Conservation (phyloP, 106 monocot species). For the Phalaenopsis aphrodite region DNA sequence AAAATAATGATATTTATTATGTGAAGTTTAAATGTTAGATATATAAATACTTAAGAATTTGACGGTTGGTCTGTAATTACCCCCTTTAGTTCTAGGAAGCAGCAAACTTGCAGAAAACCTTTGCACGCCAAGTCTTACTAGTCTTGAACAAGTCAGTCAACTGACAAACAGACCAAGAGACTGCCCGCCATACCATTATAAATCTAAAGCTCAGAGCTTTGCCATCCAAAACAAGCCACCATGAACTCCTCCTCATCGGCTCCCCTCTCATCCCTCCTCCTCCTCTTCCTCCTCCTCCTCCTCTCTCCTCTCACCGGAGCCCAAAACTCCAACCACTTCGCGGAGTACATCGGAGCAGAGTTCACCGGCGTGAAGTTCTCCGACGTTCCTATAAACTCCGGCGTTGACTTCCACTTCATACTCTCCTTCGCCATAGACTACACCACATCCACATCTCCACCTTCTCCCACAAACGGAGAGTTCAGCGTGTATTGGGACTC, state of each 20-base stretch:
- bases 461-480: slow-evolving; percentile 19
- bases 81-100: too few relatives aligned
- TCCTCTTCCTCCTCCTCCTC: not conserved
- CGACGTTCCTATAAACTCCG: slow-evolving; percentile 21
- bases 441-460: not conserved
- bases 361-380: slow-evolving; percentile 17
- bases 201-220: too few relatives aligned
- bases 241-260: slow-evolving; percentile 2
- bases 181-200: too few relatives aligned
- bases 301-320: not conserved
- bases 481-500: slow-evolving; percentile 30
- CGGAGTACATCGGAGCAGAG: slow-evolving; percentile 17
- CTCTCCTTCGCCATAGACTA: slow-evolving; percentile 31
- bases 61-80: too few relatives aligned
- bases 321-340: slow-evolving; percentile 5
- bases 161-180: too few relatives aligned
- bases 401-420: slow-evolving; percentile 17
- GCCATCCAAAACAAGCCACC: too few relatives aligned
- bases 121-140: too few relatives aligned
- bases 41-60: too few relatives aligned
- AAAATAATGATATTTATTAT: too few relatives aligned
- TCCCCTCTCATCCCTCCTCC: not conserved
- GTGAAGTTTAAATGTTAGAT: too few relatives aligned
- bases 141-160: too few relatives aligned
- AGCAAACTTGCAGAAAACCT: too few relatives aligned